These are phyloP conservation scores for Globisporangium solare DNA, from an alignment of 352 stramenopile species.

Conservation along the genomic window DNA sequence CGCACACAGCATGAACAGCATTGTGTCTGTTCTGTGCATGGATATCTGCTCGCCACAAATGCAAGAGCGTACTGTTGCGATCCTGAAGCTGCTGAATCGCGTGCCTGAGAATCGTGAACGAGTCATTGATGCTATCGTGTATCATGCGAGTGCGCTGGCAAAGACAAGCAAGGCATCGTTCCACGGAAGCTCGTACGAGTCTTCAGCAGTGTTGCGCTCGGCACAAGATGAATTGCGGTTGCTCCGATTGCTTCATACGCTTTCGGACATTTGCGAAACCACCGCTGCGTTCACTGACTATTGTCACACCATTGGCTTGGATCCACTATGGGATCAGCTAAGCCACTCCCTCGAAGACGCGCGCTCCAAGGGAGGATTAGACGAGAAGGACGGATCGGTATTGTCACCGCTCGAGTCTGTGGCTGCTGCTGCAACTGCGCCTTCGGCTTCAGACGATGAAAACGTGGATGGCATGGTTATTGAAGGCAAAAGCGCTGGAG, in stretches of 20 bases:
- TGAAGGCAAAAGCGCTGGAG: conserved; percentile 83
- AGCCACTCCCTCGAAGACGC: conserved; percentile 74
- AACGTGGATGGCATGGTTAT: conserved; percentile 73
- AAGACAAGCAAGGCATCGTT: conserved; percentile 16
- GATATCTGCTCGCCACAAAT: conserved; percentile 77
- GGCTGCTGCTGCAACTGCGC: conserved; percentile 37
- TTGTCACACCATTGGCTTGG: conserved; percentile 60
- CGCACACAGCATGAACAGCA: conserved; percentile 35
- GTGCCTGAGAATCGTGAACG: conserved; percentile 54
- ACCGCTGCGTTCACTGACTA: conserved; percentile 69
- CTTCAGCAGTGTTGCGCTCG: conserved; percentile 70
- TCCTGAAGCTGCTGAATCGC: conserved; percentile 74
- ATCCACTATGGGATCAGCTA: conserved; percentile 73
- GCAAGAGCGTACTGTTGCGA: conserved; percentile 75
- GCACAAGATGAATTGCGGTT: conserved; percentile 93
- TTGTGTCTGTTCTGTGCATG: conserved; percentile 75
- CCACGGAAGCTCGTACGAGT: conserved; percentile 36
- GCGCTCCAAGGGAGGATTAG: conserved; percentile 56
- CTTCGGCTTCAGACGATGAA: conserved; percentile 33
- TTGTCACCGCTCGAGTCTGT: conserved; percentile 1
- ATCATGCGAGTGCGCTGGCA: conserved; percentile 47
- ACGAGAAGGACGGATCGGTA: conserved; percentile 41
- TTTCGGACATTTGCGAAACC: conserved; percentile 82
- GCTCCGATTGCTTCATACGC: conserved; percentile 93
- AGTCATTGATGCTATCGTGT: conserved; percentile 66